phyloP scores from a whole-genome alignment of 371 early-diverging fungal species.

The Mucor circinelloides region DNA sequence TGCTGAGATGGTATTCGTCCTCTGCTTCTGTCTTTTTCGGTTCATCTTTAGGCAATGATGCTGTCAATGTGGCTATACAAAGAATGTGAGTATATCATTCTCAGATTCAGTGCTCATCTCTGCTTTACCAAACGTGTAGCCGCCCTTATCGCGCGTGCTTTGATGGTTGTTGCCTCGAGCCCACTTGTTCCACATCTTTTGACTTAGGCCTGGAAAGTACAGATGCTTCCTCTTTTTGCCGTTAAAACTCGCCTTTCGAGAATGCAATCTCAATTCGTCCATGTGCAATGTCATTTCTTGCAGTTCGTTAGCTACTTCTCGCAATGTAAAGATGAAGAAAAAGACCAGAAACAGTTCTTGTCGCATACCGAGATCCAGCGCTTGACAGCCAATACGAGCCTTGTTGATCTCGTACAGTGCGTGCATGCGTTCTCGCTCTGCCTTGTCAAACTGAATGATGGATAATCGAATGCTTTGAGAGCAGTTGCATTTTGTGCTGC shows the following conservation, averaged over 20 bases:
- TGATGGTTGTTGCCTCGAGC: constrained; percentile 47
- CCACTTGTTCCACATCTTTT: constrained; percentile 61
- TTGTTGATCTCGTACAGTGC: constrained; percentile 42
- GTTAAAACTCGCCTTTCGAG: constrained; percentile 27
- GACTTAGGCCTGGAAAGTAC: constrained; percentile 60
- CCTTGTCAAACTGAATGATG: constrained; percentile 43
- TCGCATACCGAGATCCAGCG: constrained; percentile 56
- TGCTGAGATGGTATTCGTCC: constrained; percentile 38
- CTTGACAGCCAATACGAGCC: constrained; percentile 33
- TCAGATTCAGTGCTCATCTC: not conserved
- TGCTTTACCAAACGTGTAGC: constrained; percentile 35
- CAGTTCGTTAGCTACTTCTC: constrained; percentile 61
- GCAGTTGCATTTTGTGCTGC: constrained; percentile 30
- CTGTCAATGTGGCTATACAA: constrained; percentile 26
- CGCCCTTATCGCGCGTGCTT: constrained; percentile 46
- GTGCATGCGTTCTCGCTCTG: constrained; percentile 50
- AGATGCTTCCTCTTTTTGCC: constrained; percentile 45
- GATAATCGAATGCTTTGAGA: constrained; percentile 33
- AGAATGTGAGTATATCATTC: not conserved
- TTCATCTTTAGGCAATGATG: constrained; percentile 28
- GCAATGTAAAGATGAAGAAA: constrained; percentile 64
- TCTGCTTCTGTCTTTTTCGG: constrained; percentile 25
- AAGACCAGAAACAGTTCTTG: constrained; percentile 67
- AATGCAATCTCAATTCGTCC: constrained; percentile 39
- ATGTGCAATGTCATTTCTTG: constrained; percentile 43